Base-by-base conservation (phyloP, 1,284 basidiomycete species). In the Ceratobasidium sp. region DNA sequence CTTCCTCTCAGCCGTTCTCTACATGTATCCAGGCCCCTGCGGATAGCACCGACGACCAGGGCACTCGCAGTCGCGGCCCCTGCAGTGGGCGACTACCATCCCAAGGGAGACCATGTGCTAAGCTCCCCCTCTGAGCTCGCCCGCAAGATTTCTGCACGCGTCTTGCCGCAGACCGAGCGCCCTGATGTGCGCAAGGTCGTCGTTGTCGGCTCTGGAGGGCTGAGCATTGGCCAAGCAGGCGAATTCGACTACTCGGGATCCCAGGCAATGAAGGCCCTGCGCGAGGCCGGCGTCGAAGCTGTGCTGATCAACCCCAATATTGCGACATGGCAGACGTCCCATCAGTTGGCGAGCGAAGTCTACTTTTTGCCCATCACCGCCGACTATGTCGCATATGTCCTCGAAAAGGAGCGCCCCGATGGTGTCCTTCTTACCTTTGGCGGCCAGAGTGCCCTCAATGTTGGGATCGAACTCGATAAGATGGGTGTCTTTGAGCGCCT, bases 191-290 rank as follows among this genome's bases (percentile, higher is more conserved):
- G 92, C 78, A 97, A 96, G 78, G 97, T 99, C 57, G 86, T 99
- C 71, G 93, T 99, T 70, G 94, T 99, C 58, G 97, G 97, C 73
- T 93, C 91, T 73, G 97, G 97, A 76, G 97, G 97, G 72, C 88
- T 99, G 56, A 92, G 89, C 77, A 99, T 99, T 73, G 97, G 97
- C 50, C 97, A 99, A 80, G 97, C 97, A 3, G 97, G 97, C 79
- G 97, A 99, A 81, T 99, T 99, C 80, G 97, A 99, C 80, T 99
- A 99, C 81, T 98, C 95, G 31, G 97, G 92, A 52, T 98, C 96
- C 7, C 97, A 99, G 81, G 97, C 97, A 34, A 90, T 99, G 81
- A 99, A 99, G 80, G 97, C 97, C 13, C 89, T 99, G 69, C 88
- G 91, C 71, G 97, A 99, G 79, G 94, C 95, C 77, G 95, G 96